Evolutionary conservation across 2,329 filamentous ascomycete species (phyloP).

Genomic region (Pyricularia pennisetigena): DNA sequence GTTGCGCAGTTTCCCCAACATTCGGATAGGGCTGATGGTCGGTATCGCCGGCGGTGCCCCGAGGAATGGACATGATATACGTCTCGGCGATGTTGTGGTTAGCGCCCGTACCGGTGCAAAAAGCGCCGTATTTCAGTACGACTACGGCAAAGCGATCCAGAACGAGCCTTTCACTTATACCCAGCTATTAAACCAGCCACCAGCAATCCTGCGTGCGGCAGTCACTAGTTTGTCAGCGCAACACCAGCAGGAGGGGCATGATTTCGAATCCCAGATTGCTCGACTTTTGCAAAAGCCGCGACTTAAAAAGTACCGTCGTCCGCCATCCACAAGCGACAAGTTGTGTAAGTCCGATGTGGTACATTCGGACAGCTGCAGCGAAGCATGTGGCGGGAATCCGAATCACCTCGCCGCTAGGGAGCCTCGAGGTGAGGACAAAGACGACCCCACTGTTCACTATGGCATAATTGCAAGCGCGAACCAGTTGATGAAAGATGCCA

Average conservation of each 20-base stretch:
- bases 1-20: conserved; percentile 17
- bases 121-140: conserved; percentile 17
- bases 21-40: conserved; percentile 21
- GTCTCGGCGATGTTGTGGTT: conserved; percentile 23
- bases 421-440: conserved; percentile 8
- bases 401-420: neutral
- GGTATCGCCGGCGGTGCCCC: conserved; percentile 26
- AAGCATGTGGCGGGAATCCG: neutral
- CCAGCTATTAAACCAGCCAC: conserved; percentile 4
- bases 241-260: conserved; percentile 9
- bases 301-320: neutral
- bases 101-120: conserved; percentile 10
- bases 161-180: conserved; percentile 9
- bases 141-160: conserved; percentile 15
- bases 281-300: neutral
- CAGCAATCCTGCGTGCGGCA: conserved; percentile 1
- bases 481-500: conserved; percentile 18
- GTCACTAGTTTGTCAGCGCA: neutral
- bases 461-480: conserved; percentile 24
- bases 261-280: conserved; percentile 10
- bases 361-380: neutral
- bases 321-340: neutral
- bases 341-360: neutral
- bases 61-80: conserved; percentile 22
- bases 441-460: conserved; percentile 20